Evolutionary conservation across 768 basidiomycete species (phyloP), one percentile per base, ranked within the genome.

Genomic region (Russula sp.): DNA sequence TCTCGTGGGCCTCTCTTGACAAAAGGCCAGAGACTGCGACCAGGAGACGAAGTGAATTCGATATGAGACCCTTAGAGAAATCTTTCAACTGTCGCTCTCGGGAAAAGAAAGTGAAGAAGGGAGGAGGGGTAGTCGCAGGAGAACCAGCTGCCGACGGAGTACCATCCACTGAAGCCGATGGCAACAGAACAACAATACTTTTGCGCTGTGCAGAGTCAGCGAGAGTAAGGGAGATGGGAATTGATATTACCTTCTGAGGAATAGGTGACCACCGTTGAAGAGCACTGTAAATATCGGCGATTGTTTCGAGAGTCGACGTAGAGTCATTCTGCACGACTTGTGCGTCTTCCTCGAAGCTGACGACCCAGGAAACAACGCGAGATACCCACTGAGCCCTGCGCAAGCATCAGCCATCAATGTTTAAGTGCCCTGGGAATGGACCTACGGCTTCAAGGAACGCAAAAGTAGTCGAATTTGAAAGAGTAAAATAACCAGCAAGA

Each of bases 401-500:
- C 5, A 65, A 69, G 22, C 14, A 11, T 50, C 31, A 59, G 31
- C 14, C 32, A 61, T 51, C 13, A 14, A 16, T 1, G 20, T 3
- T 52, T 7, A 37, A 16, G 18, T 22, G 20, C 16, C 5, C 14
- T 7, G 48, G 18, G 20, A 39, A 7, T 32, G 32, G 1, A 68
- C 84, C 48, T 72, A 89, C 87, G 78, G 71, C 72, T 86, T 88
- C 32, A 86, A 70, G 0, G 87, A 88, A 54, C 82, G 78, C 1
- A 83, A 85, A 6, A 86, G 68, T 6, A 88, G 73, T 56, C 89
- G 76, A 40, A 88, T 80, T 69, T 89, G 85, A 2, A 82, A 77
- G 55, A 91, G 82, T 6, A 92, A 72, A 20, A 82, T 76, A 60
- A 79, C 81, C 57, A 88, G 78, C 27, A 91, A 74, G 54, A 84